Evolutionary conservation across 2,329 filamentous ascomycete species (phyloP), one percentile per base, ranked within the genome.

Genomic region (Lecanicillium sp.): DNA sequence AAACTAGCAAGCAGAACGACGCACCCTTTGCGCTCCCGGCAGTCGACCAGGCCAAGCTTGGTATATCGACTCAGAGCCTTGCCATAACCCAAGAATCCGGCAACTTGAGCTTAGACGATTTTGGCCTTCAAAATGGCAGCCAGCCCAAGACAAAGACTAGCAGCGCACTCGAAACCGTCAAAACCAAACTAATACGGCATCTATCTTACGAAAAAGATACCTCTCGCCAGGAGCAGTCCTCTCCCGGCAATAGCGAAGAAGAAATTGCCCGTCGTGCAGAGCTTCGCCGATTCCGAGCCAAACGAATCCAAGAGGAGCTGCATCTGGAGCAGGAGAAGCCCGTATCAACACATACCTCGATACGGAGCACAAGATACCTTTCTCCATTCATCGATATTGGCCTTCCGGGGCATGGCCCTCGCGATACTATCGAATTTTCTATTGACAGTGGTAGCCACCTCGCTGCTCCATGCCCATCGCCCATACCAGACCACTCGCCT

Each of bases 301-400:
- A 72, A 54, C 70, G 77, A 52, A 81, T 81, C n/a, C 75, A 75
- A 52, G 71, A 79, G 36, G 78, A 81, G 54, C 64, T 82, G 3
- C 69, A 73, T 38, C 71, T 62, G 32, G 75, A 78, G 30, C 62
- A 67, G 29, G 57, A 61, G 9, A 64, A 67, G 39, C 65, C 69
- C 15, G 60, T 64, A 15, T 49, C 54, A 1, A 64, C 58, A 33
- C 57, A 58, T 5, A 55, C 51, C 11, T 61, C 63, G 10, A 54
- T 52, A 12, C 53, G 55, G 17, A 60, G 54, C n/a, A 57, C 54
- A 37, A 55, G 47, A 36, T 54, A 56, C 21, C 49, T 55, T 19
- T 60, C 57, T 15, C 53, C 61, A 11, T 56, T 59, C 5, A 55
- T 60, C 26, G 61, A 66, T 17, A 49, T 58, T 35, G 53, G 56